Evolutionary conservation across 768 basidiomycete species (phyloP), one percentile per base, ranked within the genome.

Genomic region (Boletus rubroflammeus): DNA sequence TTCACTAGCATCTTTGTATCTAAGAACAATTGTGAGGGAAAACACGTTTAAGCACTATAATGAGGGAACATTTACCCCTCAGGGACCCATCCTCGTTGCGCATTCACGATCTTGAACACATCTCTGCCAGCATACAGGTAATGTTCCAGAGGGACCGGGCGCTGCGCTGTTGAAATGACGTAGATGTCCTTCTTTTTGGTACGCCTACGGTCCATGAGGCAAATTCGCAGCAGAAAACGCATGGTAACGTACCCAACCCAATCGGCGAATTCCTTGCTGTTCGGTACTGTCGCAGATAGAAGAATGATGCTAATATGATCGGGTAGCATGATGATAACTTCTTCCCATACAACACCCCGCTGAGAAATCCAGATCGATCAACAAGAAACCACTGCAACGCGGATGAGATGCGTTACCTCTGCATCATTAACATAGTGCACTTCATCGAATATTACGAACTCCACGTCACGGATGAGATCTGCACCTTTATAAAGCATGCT

Each of bases 161-260:
- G 81, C 70, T 98, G 94, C 3, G 88, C 84, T 0, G 97, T 99
- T 9, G 92, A 96, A 59, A 99, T 98, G 44, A 99, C 97, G 69
- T 98, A 98, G 51, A 99, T 98, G 59, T 98, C 94, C 70, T 98
- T 98, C 78, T 94, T 96, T 76, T 99, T 98, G 2, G 97, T 99
- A 15, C 97, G 90, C 6, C 96, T 98, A 61, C 9, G 6, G 25
- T 39, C 34, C 31, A 45, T 63, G 42, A 63, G 51, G 38, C 28
- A 31, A 13, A 28, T 48, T 31, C 57, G 26, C 34, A 43, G 45
- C 19, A 51, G 40, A 50, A 40, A 56, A 41, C 23, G 21, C 34
- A 48, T 61, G 55, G 54, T 23, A 45, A 67, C 87, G 67, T 68
- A 98, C 96, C 97, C 97, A 55, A 98, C 96, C 97, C 97, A 99